Evolutionary conservation across 2,329 filamentous ascomycete genomes (phyloP).

Genomic region (Gyromitra esculenta): DNA sequence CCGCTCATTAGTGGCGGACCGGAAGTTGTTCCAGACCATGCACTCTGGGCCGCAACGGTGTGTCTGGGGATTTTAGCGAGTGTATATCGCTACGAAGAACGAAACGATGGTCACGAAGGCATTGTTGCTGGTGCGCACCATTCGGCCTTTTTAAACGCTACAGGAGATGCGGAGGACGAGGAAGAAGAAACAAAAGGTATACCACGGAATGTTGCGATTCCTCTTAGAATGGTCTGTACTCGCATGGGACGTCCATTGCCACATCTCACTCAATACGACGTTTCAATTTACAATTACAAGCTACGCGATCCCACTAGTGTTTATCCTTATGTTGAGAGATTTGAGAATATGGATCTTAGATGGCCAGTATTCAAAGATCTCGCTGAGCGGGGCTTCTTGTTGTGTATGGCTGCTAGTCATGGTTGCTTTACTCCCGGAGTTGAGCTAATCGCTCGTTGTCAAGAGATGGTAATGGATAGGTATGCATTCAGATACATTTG

Average conservation of each 20-base stretch:
- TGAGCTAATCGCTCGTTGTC: slow-evolving; percentile 64
- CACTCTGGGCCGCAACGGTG: slow-evolving; percentile 67
- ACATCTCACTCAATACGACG: slow-evolving; percentile 67
- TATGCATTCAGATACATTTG: not conserved
- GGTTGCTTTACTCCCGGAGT: slow-evolving; percentile 57
- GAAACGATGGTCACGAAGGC: slow-evolving; percentile 66
- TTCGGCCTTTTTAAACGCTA: slow-evolving; percentile 59
- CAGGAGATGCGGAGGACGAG: slow-evolving; percentile 63
- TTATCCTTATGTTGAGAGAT: slow-evolving; percentile 65
- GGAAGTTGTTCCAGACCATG: slow-evolving; percentile 65
- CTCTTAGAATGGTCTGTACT: slow-evolving; percentile 65
- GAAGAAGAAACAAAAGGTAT: slow-evolving; percentile 66
- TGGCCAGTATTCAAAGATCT: slow-evolving; percentile 68
- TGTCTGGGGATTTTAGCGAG: slow-evolving; percentile 67
- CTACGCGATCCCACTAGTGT: slow-evolving; percentile 64
- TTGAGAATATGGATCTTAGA: slow-evolving; percentile 67
- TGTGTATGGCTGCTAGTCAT: slow-evolving; percentile 59
- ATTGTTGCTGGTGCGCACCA: slow-evolving; percentile 25
- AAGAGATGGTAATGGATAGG: slow-evolving; percentile 67
- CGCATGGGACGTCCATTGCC: slow-evolving; percentile 67
- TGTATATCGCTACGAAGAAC: slow-evolving; percentile 67
- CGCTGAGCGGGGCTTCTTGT: slow-evolving; percentile 65
- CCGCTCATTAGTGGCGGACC: slow-evolving; percentile 65
- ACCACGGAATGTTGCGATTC: slow-evolving; percentile 64
- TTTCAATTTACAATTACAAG: slow-evolving; percentile 67